Evolutionary conservation across 1,284 basidiomycete genomes (phyloP).

Genomic region (Trametes versicolor): DNA sequence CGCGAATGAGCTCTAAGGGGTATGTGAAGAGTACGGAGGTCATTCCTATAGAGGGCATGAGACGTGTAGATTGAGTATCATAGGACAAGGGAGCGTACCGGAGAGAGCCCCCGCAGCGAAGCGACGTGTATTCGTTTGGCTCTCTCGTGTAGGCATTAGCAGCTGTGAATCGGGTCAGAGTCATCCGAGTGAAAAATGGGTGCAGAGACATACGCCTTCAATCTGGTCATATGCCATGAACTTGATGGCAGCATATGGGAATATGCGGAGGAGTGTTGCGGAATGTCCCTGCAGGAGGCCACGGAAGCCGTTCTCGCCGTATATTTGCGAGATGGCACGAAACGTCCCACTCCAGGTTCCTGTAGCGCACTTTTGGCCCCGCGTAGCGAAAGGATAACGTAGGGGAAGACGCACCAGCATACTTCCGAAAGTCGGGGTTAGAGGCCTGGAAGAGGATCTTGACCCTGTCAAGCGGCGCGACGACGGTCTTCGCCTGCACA

Average conservation of each 20-base stretch:
- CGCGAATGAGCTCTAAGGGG: conserved; percentile 94
- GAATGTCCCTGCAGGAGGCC: conserved; percentile 97
- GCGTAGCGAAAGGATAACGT: background rate
- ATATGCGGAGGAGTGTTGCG: conserved; percentile 86
- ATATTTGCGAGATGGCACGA: conserved; percentile 85
- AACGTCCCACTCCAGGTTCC: conserved; percentile 90
- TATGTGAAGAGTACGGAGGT: conserved; percentile 93
- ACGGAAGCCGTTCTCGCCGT: conserved; percentile 73
- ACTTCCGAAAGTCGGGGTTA: conserved; percentile 94
- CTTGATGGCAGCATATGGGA: conserved; percentile 98
- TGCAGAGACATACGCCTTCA: conserved; percentile 65
- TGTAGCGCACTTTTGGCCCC: conserved; percentile 40
- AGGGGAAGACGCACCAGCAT: conserved; percentile 71
- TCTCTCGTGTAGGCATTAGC: conserved; percentile 86
- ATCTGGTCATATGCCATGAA: conserved; percentile 97
- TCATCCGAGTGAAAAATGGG: background rate
- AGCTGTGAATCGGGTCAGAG: conserved; percentile 46
- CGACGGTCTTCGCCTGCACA: conserved; percentile 91
- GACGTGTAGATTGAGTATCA: background rate
- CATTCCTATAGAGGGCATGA: conserved; percentile 64
- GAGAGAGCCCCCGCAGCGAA: conserved; percentile 92
- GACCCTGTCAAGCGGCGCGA: conserved; percentile 97
- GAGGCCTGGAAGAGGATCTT: conserved; percentile 99
- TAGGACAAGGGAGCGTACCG: conserved; percentile 57
- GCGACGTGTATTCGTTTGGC: conserved; percentile 85